Evolutionary conservation across 2,329 filamentous ascomycete species (phyloP).

Genomic region (Fusarium floridanum): DNA sequence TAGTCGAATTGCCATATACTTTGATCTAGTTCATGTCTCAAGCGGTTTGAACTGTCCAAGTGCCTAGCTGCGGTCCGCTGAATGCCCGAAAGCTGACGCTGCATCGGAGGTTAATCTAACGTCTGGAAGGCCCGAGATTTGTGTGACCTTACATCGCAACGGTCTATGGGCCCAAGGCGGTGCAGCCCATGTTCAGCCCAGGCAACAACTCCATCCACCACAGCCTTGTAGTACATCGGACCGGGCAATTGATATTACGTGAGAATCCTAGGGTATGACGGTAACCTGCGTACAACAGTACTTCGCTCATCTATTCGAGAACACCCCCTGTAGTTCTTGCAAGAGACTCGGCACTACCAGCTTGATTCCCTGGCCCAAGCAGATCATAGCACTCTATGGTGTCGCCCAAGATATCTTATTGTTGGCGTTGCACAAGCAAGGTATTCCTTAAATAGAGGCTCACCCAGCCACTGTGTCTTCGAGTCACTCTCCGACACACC

Average conservation of each 20-base stretch:
- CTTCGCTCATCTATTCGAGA: neutral
- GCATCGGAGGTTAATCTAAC: too few species aligned
- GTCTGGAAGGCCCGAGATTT: too few species aligned
- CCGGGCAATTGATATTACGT: neutral
- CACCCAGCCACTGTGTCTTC: neutral
- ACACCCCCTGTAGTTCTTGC: neutral
- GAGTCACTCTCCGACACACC: neutral
- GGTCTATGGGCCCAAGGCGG: too few species aligned
- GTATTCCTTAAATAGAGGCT: neutral
- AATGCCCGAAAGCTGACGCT: too few species aligned
- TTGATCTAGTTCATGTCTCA: too few species aligned
- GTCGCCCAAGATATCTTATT: neutral
- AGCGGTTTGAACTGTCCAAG: too few species aligned
- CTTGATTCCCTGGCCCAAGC: neutral
- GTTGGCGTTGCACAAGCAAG: neutral
- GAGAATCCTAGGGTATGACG: neutral
- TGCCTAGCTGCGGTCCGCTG: too few species aligned
- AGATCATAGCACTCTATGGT: neutral
- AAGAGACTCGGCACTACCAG: neutral
- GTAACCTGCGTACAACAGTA: neutral
- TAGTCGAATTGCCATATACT: too few species aligned
- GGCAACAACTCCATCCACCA: too few species aligned
- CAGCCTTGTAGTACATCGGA: neutral
- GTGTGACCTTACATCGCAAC: too few species aligned
- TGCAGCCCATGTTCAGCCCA: too few species aligned